phyloP scores from a whole-genome alignment of 2,329 filamentous ascomycete genomes.

The Sordariomycetes sp. region DNA sequence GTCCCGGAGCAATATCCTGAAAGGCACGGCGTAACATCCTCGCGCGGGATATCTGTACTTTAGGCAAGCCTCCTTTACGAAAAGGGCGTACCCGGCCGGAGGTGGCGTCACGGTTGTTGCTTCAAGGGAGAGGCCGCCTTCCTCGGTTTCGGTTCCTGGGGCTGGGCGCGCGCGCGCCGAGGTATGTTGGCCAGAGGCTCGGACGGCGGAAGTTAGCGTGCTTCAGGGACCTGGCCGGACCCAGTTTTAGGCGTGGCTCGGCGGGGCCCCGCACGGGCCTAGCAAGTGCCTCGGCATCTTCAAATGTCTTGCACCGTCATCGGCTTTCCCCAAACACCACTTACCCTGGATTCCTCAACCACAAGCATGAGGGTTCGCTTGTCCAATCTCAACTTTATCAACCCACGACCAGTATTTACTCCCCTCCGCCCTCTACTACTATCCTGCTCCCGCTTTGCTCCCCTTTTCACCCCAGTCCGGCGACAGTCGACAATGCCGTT shows the following conservation, averaged over 20 bases:
- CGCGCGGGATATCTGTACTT: too few species aligned
- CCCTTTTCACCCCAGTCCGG: not conserved
- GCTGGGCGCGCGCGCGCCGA: not conserved
- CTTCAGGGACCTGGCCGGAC: not conserved
- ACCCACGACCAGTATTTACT: not conserved
- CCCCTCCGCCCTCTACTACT: not conserved
- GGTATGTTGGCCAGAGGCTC: not conserved
- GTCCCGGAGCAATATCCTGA: not conserved
- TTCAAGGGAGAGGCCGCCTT: too few species aligned
- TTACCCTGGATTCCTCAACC: not conserved
- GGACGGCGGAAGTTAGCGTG: not conserved
- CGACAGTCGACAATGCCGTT: conserved; percentile 37
- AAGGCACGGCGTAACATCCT: not conserved
- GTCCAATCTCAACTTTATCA: not conserved
- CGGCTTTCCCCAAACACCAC: not conserved
- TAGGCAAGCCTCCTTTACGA: too few species aligned
- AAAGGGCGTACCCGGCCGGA: too few species aligned
- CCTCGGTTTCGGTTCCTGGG: not conserved
- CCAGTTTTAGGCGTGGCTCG: not conserved
- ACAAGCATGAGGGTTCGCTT: not conserved
- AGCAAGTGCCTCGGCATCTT: not conserved
- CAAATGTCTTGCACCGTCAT: not conserved
- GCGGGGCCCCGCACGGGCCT: not conserved
- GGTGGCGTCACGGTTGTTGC: too few species aligned
- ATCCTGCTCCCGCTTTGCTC: not conserved